Percentiles rank a stretch among this genome's conserved stretches.
These are phyloP conservation scores for Beverwykella pulmonaria DNA, from an alignment of 495 filamentous ascomycete genomes.

Conservation along the genomic window DNA sequence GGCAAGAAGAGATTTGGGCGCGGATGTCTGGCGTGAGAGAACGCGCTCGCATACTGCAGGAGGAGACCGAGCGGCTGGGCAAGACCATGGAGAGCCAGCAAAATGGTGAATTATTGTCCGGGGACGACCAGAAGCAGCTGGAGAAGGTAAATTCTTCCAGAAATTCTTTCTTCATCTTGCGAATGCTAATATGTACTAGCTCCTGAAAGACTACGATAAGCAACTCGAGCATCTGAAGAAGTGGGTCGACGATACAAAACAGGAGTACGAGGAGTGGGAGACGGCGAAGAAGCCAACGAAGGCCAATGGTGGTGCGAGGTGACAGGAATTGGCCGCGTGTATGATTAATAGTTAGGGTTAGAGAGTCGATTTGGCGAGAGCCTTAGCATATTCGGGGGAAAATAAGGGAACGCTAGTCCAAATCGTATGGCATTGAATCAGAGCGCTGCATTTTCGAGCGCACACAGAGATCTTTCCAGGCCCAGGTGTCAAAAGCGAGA, in stretches of 20 bases:
- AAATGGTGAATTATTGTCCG: conserved; percentile 64
- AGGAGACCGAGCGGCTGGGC: conserved; percentile 72
- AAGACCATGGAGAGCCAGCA: conserved; percentile 49
- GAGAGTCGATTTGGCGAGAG: neutral
- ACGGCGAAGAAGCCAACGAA: conserved; percentile 40
- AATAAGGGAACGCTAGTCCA: no score
- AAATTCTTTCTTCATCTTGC: neutral
- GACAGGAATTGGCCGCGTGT: neutral
- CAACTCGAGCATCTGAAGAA: conserved; percentile 84
- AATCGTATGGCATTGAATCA: no score
- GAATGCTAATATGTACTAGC: conserved; percentile 54
- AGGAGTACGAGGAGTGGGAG: conserved; percentile 79
- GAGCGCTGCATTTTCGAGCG: neutral
- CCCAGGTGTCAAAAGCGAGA: neutral
- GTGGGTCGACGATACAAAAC: conserved; percentile 75
- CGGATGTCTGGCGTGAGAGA: conserved; percentile 84
- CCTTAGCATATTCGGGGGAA: neutral
- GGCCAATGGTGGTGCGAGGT: conserved; percentile 2
- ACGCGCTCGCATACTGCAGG: conserved; percentile 73
- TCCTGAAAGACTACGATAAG: conserved; percentile 84
- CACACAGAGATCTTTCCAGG: no score
- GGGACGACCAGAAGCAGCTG: conserved; percentile 75
- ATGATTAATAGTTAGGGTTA: neutral
- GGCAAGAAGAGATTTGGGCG: conserved; percentile 96
- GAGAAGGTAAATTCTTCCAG: conserved; percentile 69